Evolutionary conservation across 306 rosid genomes (phyloP).

Genomic region (Lathyrus tuberosus): DNA sequence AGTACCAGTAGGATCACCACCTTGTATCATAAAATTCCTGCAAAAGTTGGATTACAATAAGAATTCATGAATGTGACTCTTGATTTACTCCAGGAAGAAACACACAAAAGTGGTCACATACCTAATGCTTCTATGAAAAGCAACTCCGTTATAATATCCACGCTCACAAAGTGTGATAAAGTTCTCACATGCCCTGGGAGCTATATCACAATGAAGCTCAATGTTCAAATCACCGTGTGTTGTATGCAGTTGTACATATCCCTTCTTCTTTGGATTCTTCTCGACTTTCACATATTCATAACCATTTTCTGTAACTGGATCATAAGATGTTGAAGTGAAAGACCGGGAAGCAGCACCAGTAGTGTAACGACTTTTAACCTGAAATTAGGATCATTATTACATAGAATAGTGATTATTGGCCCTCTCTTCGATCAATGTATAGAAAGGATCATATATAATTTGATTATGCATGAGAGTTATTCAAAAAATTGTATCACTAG

Average conservation of each 20-base stretch:
- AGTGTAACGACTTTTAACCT: constrained; percentile 92
- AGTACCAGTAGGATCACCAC: constrained; percentile 97
- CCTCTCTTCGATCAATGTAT: constrained; percentile 18
- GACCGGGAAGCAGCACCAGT: constrained; percentile 98
- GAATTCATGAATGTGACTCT: constrained; percentile 18
- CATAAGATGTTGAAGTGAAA: constrained; percentile 91
- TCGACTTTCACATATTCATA: constrained; percentile 93
- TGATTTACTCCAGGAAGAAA: constrained; percentile 26
- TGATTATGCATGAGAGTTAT: constrained; percentile 13
- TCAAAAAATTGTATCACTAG: not conserved
- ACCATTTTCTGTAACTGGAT: constrained; percentile 88
- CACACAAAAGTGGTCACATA: constrained; percentile 34
- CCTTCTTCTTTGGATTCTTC: constrained; percentile 95
- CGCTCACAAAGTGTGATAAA: constrained; percentile 94
- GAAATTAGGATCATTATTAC: constrained; percentile 38
- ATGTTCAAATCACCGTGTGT: constrained; percentile 96
- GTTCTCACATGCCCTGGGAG: constrained; percentile 93
- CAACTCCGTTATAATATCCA: constrained; percentile 88
- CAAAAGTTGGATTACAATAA: constrained; percentile 27
- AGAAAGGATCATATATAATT: constrained; percentile 18
- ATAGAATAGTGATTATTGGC: not conserved
- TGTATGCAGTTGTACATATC: constrained; percentile 88
- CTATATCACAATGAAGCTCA: constrained; percentile 91
- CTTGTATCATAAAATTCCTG: constrained; percentile 98
- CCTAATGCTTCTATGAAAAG: constrained; percentile 90